Evolutionary conservation across 352 stramenopile genomes (phyloP).

Genomic region (Thalassiosira livingstoniorum): DNA sequence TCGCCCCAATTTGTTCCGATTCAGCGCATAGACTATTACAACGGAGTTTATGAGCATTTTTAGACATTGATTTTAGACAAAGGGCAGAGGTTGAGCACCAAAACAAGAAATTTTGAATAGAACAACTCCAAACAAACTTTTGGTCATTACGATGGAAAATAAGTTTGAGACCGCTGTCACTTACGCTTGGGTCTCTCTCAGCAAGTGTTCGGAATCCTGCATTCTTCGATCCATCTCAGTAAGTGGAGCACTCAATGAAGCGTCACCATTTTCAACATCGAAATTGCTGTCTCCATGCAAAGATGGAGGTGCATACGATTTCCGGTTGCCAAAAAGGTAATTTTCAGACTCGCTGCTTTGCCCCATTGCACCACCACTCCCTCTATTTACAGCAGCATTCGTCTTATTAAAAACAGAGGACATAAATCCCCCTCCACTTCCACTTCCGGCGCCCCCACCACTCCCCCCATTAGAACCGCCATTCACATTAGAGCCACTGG

Average conservation of each 20-base stretch:
- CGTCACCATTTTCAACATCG: constrained; percentile 46
- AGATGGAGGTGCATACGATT: constrained; percentile 37
- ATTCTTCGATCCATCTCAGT: constrained; percentile 66
- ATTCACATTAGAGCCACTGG: too few species aligned
- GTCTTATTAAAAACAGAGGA: too few species aligned
- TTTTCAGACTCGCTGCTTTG: constrained; percentile 13
- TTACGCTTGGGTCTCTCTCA: constrained; percentile 72
- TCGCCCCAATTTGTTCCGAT: constrained; percentile 75
- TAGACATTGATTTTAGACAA: too few species aligned
- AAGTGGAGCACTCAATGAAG: constrained; percentile 26
- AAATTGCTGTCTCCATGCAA: constrained; percentile 14
- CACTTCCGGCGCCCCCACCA: constrained; percentile 5
- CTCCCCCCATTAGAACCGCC: constrained; percentile 10
- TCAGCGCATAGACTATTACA: constrained; percentile 67
- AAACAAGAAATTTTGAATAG: too few species aligned
- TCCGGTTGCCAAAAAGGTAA: constrained; percentile 44
- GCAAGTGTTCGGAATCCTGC: constrained; percentile 69
- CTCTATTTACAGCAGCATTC: too few species aligned
- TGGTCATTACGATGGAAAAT: constrained; percentile 8
- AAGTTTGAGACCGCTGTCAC: neutral
- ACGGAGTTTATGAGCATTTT: too few species aligned
- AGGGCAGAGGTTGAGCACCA: too few species aligned
- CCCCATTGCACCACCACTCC: neutral
- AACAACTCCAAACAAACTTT: constrained; percentile 4
- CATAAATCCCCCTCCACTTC: constrained; percentile 16